These are phyloP conservation scores for Tirmania nivea DNA, from an alignment of 495 filamentous ascomycete genomes.

Conservation along the genomic window DNA sequence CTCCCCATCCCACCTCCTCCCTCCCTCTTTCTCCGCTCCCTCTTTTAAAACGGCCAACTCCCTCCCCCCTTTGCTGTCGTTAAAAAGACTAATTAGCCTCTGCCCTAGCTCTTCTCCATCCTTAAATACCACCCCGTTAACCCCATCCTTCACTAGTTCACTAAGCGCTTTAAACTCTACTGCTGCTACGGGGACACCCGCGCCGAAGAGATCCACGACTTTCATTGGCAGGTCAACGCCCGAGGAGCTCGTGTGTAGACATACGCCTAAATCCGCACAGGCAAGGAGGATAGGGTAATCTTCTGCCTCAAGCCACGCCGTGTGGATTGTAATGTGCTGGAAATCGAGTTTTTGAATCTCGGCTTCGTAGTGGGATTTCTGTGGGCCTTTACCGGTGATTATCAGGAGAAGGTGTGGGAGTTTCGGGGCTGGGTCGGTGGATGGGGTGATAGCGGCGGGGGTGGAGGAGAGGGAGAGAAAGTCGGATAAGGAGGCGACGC, in stretches of 20 bases:
- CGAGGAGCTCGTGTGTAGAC: slow-evolving; percentile 75
- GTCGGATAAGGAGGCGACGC: slow-evolving; percentile 21
- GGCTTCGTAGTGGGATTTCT: slow-evolving; percentile 51
- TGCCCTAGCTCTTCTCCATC: slow-evolving; percentile 9
- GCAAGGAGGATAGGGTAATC: slow-evolving; percentile 80
- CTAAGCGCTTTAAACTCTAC: slow-evolving; percentile 7
- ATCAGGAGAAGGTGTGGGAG: slow-evolving; percentile 54
- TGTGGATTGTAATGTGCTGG: slow-evolving; percentile 44
- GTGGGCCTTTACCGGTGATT: slow-evolving; percentile 84
- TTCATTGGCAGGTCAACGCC: slow-evolving; percentile 98
- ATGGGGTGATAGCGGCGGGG: slow-evolving; percentile 2
- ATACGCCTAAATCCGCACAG: slow-evolving; percentile 73
- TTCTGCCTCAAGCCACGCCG: slow-evolving; percentile 57
- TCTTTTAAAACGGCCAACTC: slow-evolving; percentile 39
- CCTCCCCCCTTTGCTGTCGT: slow-evolving; percentile 9
- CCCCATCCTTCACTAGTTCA: slow-evolving; percentile 14
- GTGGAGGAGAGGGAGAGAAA: slow-evolving; percentile 4
- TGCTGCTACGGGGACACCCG: slow-evolving; percentile 68
- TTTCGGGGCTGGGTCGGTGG: slow-evolving; percentile 4
- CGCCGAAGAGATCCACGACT: slow-evolving; percentile 95
- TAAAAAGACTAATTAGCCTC: slow-evolving; percentile 18
- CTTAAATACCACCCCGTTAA: slow-evolving; percentile 14
- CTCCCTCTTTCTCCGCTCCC: slow-evolving; percentile 58
- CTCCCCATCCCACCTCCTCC: slow-evolving; percentile 75
- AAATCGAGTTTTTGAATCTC: slow-evolving; percentile 36